Conservation (phyloP, 106 monocot genomes). For the Dendrobium chrysotoxum region DNA sequence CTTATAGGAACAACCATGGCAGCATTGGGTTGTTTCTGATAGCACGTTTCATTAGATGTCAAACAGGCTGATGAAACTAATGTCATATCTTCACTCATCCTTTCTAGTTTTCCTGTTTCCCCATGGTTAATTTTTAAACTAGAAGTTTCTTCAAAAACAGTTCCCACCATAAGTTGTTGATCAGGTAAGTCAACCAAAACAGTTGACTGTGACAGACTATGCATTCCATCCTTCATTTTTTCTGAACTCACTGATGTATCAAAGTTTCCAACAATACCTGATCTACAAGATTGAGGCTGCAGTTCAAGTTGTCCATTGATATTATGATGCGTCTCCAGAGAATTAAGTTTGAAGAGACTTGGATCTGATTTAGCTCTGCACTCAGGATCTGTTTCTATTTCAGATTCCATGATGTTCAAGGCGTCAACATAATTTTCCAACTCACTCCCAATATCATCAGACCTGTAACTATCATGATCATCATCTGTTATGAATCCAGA, state of each 20-base stretch:
- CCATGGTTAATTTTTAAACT: conserved; percentile 1
- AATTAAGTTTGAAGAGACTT: conserved; percentile 12
- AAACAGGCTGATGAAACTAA: conserved; percentile 15
- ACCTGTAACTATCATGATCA: conserved; percentile 31
- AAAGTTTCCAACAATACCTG: conserved; percentile 12
- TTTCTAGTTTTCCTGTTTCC: conserved; percentile 7
- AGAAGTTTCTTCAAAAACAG: conserved; percentile 4
- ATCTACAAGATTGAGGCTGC: conserved; percentile 17
- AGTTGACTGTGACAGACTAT: conserved; percentile 6
- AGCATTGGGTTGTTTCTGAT: conserved; percentile 7
- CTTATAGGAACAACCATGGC: conserved; percentile 4
- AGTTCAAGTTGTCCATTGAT: conserved; percentile 3
- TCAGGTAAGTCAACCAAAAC: conserved; percentile 10
- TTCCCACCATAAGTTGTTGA: conserved; percentile 2
- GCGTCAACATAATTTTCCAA: conserved; percentile 86
- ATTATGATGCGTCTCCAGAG: conserved; percentile 8
- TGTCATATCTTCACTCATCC: conserved; percentile 15
- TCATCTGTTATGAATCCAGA: conserved; percentile 27
- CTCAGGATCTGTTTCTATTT: conserved; percentile 59
- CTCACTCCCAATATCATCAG: conserved; percentile 76
- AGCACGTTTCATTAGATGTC: conserved; percentile 11
- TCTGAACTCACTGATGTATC: not conserved
- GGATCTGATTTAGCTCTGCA: conserved; percentile 24
- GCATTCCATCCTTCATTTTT: conserved; percentile 3
- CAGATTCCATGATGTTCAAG: conserved; percentile 61